Evolutionary conservation across 805 yeast species (phyloP).

Genomic region (Starmerella bacillaris): DNA sequence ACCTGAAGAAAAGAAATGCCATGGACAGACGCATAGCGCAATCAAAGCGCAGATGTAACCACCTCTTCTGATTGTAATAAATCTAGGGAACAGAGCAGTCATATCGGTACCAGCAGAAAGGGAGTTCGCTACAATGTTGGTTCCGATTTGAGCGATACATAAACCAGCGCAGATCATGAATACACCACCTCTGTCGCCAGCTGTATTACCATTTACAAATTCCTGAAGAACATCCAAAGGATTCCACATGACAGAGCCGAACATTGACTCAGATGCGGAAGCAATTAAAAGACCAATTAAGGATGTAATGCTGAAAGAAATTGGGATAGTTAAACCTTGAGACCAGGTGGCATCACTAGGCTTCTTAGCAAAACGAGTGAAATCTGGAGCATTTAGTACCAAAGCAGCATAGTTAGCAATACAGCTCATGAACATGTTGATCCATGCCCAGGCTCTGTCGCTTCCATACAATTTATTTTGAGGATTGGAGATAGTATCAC

Average conservation of each 20-base stretch:
- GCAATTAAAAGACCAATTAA: constrained; percentile 72
- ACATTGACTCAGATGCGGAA: constrained; percentile 50
- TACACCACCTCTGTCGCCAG: constrained; percentile 58
- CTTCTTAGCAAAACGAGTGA: constrained; percentile 57
- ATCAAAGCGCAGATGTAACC: constrained; percentile 57
- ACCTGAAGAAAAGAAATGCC: constrained; percentile 57
- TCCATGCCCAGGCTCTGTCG: constrained; percentile 66
- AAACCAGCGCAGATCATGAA: constrained; percentile 55
- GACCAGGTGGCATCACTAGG: constrained; percentile 28
- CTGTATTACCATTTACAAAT: constrained; percentile 29
- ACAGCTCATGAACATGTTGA: constrained; percentile 59
- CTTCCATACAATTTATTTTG: constrained; percentile 35
- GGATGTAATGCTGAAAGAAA: constrained; percentile 63
- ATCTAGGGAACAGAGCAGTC: constrained; percentile 31
- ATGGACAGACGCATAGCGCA: constrained; percentile 60
- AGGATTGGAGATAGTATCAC: constrained; percentile 43
- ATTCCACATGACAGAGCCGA: constrained; percentile 60
- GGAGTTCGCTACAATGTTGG: constrained; percentile 32
- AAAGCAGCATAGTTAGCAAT: constrained; percentile 79
- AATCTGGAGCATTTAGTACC: constrained; percentile 77
- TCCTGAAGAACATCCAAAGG: constrained; percentile 59
- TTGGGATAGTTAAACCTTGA: constrained; percentile 48
- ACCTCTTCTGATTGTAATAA: constrained; percentile 53
- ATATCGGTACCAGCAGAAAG: constrained; percentile 34
- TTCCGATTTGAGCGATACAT: constrained; percentile 33